Percentiles rank a stretch among this genome's conserved stretches.
phyloP scores from a whole-genome alignment of 163 green algal genomes.

The Chloromonas sp. region DNA sequence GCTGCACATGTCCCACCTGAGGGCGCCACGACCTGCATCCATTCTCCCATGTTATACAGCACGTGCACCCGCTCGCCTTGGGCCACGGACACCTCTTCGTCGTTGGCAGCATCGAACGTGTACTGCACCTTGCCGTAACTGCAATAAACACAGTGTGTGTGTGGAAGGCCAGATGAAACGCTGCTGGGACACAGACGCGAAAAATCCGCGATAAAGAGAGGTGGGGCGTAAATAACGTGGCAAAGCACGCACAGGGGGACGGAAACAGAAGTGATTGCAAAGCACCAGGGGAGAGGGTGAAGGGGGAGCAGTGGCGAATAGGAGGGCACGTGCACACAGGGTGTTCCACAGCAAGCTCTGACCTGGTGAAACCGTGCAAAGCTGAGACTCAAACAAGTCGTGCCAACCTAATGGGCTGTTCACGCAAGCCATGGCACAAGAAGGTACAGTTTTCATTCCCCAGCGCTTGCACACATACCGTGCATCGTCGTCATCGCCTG shows the following conservation, averaged over 20 bases:
- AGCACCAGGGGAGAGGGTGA: not conserved
- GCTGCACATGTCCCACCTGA: not conserved
- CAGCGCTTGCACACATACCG: not conserved
- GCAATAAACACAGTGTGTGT: too few relatives aligned
- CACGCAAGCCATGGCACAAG: not conserved
- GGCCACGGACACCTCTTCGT: conserved; percentile 39
- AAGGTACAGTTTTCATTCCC: not conserved
- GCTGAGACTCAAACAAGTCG: not conserved
- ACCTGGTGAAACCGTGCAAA: not conserved
- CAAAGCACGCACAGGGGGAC: too few relatives aligned
- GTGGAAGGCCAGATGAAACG: too few relatives aligned
- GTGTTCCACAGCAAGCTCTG: not conserved
- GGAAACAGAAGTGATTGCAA: not conserved
- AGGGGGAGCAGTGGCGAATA: too few relatives aligned
- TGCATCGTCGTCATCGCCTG: not conserved
- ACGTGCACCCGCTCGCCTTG: conserved; percentile 43
- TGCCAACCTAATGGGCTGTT: not conserved
- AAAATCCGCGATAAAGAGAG: too few relatives aligned
- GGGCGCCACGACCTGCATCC: conserved; percentile 46
- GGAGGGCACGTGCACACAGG: too few relatives aligned
- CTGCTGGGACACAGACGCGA: too few relatives aligned
- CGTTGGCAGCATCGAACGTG: conserved; percentile 27
- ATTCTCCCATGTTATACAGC: conserved; percentile 59
- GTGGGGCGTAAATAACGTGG: too few relatives aligned
- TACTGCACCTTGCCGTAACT: conserved; percentile 31